Conservation (phyloP, 371 early-diverging fungal species). For the Batrachochytrium dendrobatidis region DNA sequence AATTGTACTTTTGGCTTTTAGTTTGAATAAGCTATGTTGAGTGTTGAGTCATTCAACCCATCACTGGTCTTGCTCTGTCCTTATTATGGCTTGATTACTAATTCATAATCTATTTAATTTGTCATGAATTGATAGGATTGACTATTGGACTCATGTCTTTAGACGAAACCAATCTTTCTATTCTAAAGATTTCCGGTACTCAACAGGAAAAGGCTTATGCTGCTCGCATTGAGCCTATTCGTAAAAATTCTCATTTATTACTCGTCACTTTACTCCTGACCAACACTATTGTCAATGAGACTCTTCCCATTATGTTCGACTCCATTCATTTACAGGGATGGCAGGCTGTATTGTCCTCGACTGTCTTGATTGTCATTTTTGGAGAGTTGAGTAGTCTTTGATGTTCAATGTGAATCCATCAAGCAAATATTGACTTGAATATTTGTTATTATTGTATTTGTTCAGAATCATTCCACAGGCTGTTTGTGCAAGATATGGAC, state of each 20-base stretch:
- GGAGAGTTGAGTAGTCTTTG: conserved; percentile 81
- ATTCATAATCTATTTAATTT: neutral
- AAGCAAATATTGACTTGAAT: too few species aligned
- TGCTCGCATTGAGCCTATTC: conserved; percentile 54
- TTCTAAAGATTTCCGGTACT: conserved; percentile 53
- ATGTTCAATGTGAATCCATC: too few species aligned
- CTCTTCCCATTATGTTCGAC: conserved; percentile 76
- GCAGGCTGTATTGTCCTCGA: conserved; percentile 81
- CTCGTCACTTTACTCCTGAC: conserved; percentile 81
- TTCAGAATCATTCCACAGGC: conserved; percentile 58
- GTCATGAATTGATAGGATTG: conserved; percentile 42
- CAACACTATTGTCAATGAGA: conserved; percentile 90
- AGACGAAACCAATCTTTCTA: conserved; percentile 45
- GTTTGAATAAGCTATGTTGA: neutral
- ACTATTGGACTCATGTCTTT: conserved; percentile 78
- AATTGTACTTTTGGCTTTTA: too few species aligned
- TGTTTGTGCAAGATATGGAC: conserved; percentile 59
- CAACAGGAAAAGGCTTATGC: conserved; percentile 58
- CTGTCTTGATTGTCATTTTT: conserved; percentile 80
- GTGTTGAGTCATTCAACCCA: neutral
- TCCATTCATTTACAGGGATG: conserved; percentile 58
- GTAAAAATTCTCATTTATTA: conserved; percentile 74
- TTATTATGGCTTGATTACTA: neutral
- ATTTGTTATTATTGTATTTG: too few species aligned
- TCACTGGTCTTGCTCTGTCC: neutral